Evolutionary conservation across 306 rosid species (phyloP).

Genomic region (Sechiopsis laciniata): DNA sequence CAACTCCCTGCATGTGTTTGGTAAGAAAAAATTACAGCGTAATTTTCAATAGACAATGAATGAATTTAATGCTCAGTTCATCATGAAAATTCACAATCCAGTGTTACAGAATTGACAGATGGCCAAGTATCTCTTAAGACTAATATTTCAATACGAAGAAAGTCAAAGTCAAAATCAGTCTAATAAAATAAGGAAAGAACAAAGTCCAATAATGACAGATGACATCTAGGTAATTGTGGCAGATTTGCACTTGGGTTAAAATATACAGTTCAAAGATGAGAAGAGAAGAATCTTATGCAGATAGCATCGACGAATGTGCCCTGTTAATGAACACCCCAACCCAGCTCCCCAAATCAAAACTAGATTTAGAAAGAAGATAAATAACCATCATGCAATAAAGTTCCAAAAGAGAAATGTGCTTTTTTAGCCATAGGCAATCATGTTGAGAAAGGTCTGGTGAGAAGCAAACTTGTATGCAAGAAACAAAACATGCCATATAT

Average conservation of each 20-base stretch:
- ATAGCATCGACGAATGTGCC: background rate
- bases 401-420: background rate
- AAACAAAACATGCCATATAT: background rate
- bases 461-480: conserved; percentile 2
- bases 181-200: background rate
- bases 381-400: background rate
- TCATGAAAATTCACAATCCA: background rate
- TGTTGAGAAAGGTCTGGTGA: background rate
- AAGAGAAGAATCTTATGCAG: background rate
- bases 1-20: conserved; percentile 48
- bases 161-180: too few species aligned
- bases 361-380: conserved; percentile 6
- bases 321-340: background rate
- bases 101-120: background rate
- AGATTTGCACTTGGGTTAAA: background rate
- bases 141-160: background rate
- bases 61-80: background rate
- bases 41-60: background rate
- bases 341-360: background rate
- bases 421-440: background rate
- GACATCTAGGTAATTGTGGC: background rate
- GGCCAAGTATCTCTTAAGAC: background rate
- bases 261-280: background rate
- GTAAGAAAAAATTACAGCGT: conserved; percentile 4
- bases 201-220: conserved; percentile 1